Base-by-base conservation (phyloP, 2,329 filamentous ascomycete species). In the Blastomyces percursus region DNA sequence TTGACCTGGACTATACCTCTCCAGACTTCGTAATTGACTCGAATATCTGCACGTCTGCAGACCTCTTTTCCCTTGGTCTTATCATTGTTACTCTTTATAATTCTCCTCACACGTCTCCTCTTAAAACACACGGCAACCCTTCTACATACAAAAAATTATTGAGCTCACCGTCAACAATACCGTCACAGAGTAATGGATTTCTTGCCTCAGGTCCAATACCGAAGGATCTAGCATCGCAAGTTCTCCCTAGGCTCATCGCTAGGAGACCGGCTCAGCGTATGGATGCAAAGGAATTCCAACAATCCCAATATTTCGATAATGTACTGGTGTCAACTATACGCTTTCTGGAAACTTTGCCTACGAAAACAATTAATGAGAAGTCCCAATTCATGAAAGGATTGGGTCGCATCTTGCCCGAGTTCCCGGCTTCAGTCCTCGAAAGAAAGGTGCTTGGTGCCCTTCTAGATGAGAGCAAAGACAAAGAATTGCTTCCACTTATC, bases 241-340 rank as follows among this genome's bases (percentile, higher is more conserved):
- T 97, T 0, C 78, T 99, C 3, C 91, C 94, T 2, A 83, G 88
- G 32, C 82, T 99, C 54, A 92, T 99, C 63, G 94, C 93, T 0
- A 83, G 94, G 66, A 82, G 91, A 62, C 91, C 94, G 2, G 91
- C 91, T 2, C 90, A 96, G 72, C 85, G 94, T 54, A 84, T 97
- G 78, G 91, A 86, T 32, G 91, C 93, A 4, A 86, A 84, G 61
- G 93, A 96, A 69, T 97, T 99, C 68, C 94, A 99, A 72, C 86
- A 96, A 74, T 95, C 91, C 70, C 87, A 90, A 67, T 99, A 95
- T 73, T 99, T 99, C 72, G 91, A 99, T 76, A 99, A 97, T 70
- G 90, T 97, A 55, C 81, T 99, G 4, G 91, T 99, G 27, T 96
- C 92, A 0, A 96, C 94, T 0, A 96, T 99, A 65, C 89, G 94